These are phyloP conservation scores for Prototheca stagnorum DNA, from an alignment of 163 green algal species.

Conservation along the genomic window DNA sequence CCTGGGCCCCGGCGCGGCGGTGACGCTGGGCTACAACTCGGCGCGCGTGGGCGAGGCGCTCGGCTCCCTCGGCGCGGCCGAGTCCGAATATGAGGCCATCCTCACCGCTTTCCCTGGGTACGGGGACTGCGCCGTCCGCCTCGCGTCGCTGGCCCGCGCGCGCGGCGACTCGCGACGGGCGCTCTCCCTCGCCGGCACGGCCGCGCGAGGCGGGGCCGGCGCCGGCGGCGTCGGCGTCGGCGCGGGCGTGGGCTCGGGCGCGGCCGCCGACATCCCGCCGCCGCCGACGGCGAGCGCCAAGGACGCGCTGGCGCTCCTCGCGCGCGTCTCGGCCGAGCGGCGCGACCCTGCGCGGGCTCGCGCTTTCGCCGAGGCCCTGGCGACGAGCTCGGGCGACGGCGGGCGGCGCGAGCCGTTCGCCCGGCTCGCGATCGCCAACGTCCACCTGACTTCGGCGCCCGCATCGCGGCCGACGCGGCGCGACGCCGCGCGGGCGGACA, in stretches of 20 bases:
- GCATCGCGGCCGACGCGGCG: conserved; percentile 5
- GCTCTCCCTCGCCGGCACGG: conserved; percentile 27
- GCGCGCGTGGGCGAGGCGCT: conserved; percentile 52
- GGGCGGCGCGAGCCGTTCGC: conserved; percentile 23
- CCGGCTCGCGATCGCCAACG: conserved; percentile 24
- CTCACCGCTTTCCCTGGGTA: conserved; percentile 61
- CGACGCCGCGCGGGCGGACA: conserved; percentile 4
- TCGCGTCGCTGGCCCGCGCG: conserved; percentile 50
- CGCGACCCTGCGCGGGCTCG: too few relatives aligned
- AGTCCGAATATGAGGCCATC: conserved; percentile 40
- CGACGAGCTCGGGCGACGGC: neutral
- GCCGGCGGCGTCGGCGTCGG: too few relatives aligned
- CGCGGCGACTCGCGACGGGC: conserved; percentile 22
- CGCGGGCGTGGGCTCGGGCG: too few relatives aligned
- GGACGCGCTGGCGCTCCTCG: conserved; percentile 45
- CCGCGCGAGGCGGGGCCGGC: conserved; percentile 14
- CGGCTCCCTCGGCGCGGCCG: conserved; percentile 32
- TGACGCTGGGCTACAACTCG: conserved; percentile 74
- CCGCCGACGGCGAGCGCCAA: too few relatives aligned
- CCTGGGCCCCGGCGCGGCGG: conserved; percentile 10
- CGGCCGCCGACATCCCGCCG: too few relatives aligned
- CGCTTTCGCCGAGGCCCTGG: conserved; percentile 26
- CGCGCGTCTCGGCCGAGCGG: conserved; percentile 40
- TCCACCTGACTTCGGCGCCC: conserved; percentile 27
- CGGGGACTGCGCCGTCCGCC: conserved; percentile 66